phyloP scores from a whole-genome alignment of 345 rosid genomes.

The Salix viminalis region DNA sequence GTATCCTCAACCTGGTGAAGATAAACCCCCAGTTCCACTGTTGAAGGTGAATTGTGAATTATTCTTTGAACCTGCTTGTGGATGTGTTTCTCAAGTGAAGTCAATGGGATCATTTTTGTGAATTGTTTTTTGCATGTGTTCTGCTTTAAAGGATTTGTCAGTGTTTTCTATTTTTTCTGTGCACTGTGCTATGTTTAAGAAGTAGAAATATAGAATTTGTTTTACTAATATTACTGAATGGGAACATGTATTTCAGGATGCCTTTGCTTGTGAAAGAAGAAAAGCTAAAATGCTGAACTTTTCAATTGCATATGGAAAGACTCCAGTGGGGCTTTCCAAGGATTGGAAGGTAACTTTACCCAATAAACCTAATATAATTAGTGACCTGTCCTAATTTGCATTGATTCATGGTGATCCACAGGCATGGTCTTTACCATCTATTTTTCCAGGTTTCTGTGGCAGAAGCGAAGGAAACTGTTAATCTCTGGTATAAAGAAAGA shows the following conservation, averaged over 20 bases:
- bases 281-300: conserved; percentile 98
- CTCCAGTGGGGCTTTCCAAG: conserved; percentile 75
- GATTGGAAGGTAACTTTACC: conserved; percentile 80
- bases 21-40: conserved; percentile 88
- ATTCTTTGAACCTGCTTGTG: background rate
- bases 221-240: conserved; percentile 2
- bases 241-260: conserved; percentile 45
- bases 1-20: conserved; percentile 89
- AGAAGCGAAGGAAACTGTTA: conserved; percentile 79
- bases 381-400: background rate
- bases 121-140: background rate
- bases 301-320: conserved; percentile 96
- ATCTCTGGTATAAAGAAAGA: conserved; percentile 91
- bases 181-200: background rate
- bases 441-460: conserved; percentile 60
- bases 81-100: background rate
- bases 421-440: conserved; percentile 1
- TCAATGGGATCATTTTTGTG: background rate
- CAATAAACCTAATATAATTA: conserved; percentile 1
- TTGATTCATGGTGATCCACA: conserved; percentile 2
- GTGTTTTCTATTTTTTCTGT: background rate
- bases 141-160: background rate
- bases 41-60: conserved; percentile 55
- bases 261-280: conserved; percentile 78
- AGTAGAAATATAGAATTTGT: background rate